Percentiles rank a stretch among this genome's conserved stretches.
phyloP scores from a whole-genome alignment of 1,139 yeast genomes.

The Yamadazyma trypodendri region DNA sequence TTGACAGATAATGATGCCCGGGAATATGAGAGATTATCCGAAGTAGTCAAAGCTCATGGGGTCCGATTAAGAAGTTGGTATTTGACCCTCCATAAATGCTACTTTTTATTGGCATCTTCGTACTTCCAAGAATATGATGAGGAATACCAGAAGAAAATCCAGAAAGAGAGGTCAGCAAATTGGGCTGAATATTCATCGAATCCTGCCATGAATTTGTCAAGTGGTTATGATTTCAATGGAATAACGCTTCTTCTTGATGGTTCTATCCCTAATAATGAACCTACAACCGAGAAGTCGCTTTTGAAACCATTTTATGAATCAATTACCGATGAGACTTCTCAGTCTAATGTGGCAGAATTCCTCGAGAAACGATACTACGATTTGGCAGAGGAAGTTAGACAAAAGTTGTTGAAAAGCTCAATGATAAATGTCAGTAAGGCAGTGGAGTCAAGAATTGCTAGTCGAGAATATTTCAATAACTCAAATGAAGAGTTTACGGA shows the following conservation, averaged over 20 bases:
- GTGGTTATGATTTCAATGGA: conserved; percentile 1
- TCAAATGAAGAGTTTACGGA: conserved; percentile 20
- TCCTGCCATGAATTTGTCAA: not conserved
- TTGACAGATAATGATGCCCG: conserved; percentile 17
- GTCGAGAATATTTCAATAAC: conserved; percentile 22
- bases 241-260: conserved; percentile 6
- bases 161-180: not conserved
- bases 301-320: not conserved
- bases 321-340: not conserved
- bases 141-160: conserved; percentile 33
- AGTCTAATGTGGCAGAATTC: conserved; percentile 8
- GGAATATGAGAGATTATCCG: conserved; percentile 22
- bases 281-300: conserved; percentile 5
- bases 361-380: conserved; percentile 48
- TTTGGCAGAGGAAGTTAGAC: conserved; percentile 63
- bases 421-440: conserved; percentile 31
- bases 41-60: conserved; percentile 23
- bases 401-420: conserved; percentile 49
- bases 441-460: conserved; percentile 24
- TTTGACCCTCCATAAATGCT: conserved; percentile 70
- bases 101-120: conserved; percentile 78
- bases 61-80: conserved; percentile 47
- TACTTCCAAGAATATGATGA: conserved; percentile 62
- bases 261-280: not conserved
- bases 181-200: not conserved